Base-by-base conservation (phyloP, 1,284 basidiomycete species). In the Somion occarium region DNA sequence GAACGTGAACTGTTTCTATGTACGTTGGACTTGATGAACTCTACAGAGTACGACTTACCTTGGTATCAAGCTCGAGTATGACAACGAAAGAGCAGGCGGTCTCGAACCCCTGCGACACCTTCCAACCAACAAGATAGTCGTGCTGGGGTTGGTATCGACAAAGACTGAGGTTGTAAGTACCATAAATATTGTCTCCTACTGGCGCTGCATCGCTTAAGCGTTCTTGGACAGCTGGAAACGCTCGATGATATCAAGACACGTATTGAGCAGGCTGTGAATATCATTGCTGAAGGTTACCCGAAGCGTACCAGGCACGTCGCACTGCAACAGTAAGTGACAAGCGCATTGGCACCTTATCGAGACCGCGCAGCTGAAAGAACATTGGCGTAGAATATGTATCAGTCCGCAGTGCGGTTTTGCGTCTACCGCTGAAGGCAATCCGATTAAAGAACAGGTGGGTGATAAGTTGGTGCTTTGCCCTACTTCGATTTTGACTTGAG, bases 351-450 rank as follows among this genome's bases (percentile, higher is more conserved):
- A 23, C 15, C 23, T 46, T 18, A 42, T 39, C 38, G 47, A 38
- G 18, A 25, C 20, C 12, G 41, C 18, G 46, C 26, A 48, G 45
- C 43, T 52, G 41, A 47, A 22, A n/a, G 52, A 26, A 27, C 19
- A 20, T 46, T 39, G 41, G 42, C 22, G 38, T 56, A 85, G 82
- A 59, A 69, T 90, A 18, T 78, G 75, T 48, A 78, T 89, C 58
- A 83, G 82, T 47, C 79, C 85, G 2, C 87, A 90, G 63, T 90
- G 87, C 56, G 88, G 87, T 3, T 89, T 89, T 61, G 82, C 83
- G 12, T 82, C 79, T 1, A 79, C 82, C 20, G 80, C 79, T 61
- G 78, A 85, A 55, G 85, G 84, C 0, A 86, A 85, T 59, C 75
- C 76, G 3, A 66, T 85, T 45, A 79, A 75, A 5, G 75, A 79